Percentiles rank a stretch among this genome's conserved stretches.
Evolutionary conservation across 768 basidiomycete genomes (phyloP).

Genomic region (Cubamyces lactineus): DNA sequence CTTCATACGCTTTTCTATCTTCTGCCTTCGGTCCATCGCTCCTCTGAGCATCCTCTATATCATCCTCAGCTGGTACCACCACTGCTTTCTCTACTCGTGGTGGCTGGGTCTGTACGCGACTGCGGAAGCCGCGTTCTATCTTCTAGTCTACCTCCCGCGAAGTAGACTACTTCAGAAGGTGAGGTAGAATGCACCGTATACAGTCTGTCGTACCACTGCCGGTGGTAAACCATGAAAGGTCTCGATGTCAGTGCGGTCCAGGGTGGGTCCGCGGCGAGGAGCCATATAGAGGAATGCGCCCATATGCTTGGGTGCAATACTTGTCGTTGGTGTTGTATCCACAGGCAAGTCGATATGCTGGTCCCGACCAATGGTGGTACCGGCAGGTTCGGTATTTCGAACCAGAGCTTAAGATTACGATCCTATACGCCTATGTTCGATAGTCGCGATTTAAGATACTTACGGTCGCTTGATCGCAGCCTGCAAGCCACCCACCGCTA

Average conservation of each 20-base stretch:
- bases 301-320: too few relatives aligned
- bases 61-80: constrained; percentile 34
- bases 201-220: too few relatives aligned
- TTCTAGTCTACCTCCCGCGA: constrained; percentile 53
- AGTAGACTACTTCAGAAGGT: constrained; percentile 52
- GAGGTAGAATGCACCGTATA: constrained; percentile 16
- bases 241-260: too few relatives aligned
- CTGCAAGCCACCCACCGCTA: constrained; percentile 40
- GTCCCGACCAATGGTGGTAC: too few relatives aligned
- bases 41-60: constrained; percentile 50
- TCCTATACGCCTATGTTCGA: too few relatives aligned
- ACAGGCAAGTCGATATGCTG: too few relatives aligned
- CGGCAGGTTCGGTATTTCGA: too few relatives aligned
- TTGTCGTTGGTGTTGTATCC: too few relatives aligned
- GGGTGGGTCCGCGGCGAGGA: too few relatives aligned
- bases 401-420: too few relatives aligned
- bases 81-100: constrained; percentile 34
- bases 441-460: background rate
- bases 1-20: constrained; percentile 52
- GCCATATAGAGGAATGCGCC: too few relatives aligned
- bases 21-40: constrained; percentile 49
- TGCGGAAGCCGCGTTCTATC: constrained; percentile 53
- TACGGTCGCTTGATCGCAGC: constrained; percentile 21
- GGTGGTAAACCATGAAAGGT: too few relatives aligned
- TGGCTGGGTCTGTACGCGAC: constrained; percentile 41